Evolutionary conservation across 2,329 filamentous ascomycete genomes (phyloP), one percentile per base, ranked within the genome.

Genomic region (Phoma sp.): DNA sequence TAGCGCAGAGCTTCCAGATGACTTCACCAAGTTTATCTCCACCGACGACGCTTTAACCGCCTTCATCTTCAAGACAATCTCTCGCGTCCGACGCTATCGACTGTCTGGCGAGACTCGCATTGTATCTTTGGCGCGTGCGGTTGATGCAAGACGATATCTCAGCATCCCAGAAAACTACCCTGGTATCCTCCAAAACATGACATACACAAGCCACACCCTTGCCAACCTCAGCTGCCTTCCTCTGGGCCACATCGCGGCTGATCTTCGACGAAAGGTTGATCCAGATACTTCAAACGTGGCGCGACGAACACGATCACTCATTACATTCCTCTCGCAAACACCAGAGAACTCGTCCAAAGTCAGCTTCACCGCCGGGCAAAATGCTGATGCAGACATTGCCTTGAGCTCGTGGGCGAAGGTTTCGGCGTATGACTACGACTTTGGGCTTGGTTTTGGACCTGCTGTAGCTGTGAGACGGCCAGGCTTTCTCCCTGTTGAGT

Each of bases 371-470:
- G 66, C 60, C 4, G 47, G 18, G 7, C 25, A 60, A 6, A 39
- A 53, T 7, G 25, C 39, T 8, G 44, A 46, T 23, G 47, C 79
- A 2, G 72, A 84, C 35, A 67, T 85, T 3, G 79, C 80, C 73
- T 55, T 86, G 5, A 84, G 80, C 52, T 85, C 82, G 0, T 86
- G 82, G 83, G 76, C 77, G 0, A 80, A 81, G 46, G 64, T 81
- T 2, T 67, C 76, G 4, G 73, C 70, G 13, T 81, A 80, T 57
- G 67, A 75, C 0, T 67, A 79, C 5, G 79, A 83, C 39, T 85
- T 86, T 50, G 72, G 73, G 0, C 58, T 78, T 1, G 77, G 76
- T 0, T 58, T 85, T 2, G 82, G 82, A 0, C 71, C 59, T 14
- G 79, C 82, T 0, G 76, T 76, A 49, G 73, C 72, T 0, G 82